Evolutionary conservation across 306 rosid species (phyloP), one percentile per base, ranked within the genome.

Genomic region (Acacia acuminata): DNA sequence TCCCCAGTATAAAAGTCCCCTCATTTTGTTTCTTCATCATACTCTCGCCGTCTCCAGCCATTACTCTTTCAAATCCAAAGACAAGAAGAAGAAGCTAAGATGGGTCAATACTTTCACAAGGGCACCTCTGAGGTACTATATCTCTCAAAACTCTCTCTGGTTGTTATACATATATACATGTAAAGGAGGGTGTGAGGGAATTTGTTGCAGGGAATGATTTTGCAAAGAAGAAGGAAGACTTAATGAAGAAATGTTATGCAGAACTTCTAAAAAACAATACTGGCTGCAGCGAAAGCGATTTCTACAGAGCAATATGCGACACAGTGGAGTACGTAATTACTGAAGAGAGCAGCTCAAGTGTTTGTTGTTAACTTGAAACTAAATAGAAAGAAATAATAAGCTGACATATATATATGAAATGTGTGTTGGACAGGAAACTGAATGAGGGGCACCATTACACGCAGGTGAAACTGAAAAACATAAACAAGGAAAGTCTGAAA

Each of bases 301-400:
- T 90, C 86, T 90, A 88, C 81, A 19, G 76, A 27, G 89, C 84
- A 77, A 67, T 94, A 56, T 88, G 82, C 86, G 48, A 69, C 70
- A 80, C 83, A 40, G 89, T 94, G 86, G 89, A 84, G 98, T 38
- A 38, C 42, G 42, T 94, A 91, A 75, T 67, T 20, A 66, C 45
- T 8, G 1, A 34, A 34, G 4, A 7, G 3, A 15, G 8, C 42
- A 6, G 42, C 70, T 64, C 11, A 27, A 61, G 8, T 25, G 14
- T 11, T 38, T 61, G 17, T 63, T 63, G 6, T 61, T 25, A 17
- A 51, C 5, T 10, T 61, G 8, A 36, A 61, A 25, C 17, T 24
- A 56, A 56, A 20, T 58, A 3, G 14, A 58, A 58, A 48, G 17
- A 47, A 47, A 55, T 3, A 9, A 58, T 7, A 44, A 44, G 14